phyloP scores from a whole-genome alignment of 495 filamentous ascomycete genomes.

The Tuber umbilicatum region DNA sequence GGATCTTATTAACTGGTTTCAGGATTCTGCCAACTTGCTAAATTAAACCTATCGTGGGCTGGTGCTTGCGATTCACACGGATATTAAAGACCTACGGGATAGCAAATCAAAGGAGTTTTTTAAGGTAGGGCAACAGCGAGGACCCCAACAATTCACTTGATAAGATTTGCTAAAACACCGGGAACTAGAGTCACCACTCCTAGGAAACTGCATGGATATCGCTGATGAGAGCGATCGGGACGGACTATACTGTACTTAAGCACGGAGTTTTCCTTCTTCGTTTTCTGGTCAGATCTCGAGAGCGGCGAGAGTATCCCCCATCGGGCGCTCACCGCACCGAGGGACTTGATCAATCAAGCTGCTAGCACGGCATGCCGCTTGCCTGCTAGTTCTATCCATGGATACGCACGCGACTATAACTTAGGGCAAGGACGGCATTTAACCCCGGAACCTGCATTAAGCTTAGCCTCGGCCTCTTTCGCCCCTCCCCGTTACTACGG shows the following conservation, averaged over 20 bases:
- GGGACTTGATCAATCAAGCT: background rate
- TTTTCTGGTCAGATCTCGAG: background rate
- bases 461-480: background rate
- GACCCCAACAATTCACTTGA: background rate
- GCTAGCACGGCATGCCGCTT: background rate
- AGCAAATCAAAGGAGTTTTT: too few relatives aligned
- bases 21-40: too few relatives aligned
- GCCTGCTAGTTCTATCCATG: background rate
- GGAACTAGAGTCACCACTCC: background rate
- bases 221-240: background rate
- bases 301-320: background rate
- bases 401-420: background rate
- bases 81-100: too few relatives aligned
- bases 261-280: background rate
- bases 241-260: background rate
- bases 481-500: background rate
- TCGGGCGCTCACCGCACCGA: slow-evolving; percentile 1
- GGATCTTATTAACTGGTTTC: too few relatives aligned
- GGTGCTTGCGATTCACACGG: too few relatives aligned
- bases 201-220: background rate
- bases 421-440: background rate
- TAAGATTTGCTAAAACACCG: background rate
- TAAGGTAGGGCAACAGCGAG: too few relatives aligned
- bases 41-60: too few relatives aligned
- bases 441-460: background rate